phyloP scores from a whole-genome alignment of 495 filamentous ascomycete genomes.

The Amorphotheca resinae region DNA sequence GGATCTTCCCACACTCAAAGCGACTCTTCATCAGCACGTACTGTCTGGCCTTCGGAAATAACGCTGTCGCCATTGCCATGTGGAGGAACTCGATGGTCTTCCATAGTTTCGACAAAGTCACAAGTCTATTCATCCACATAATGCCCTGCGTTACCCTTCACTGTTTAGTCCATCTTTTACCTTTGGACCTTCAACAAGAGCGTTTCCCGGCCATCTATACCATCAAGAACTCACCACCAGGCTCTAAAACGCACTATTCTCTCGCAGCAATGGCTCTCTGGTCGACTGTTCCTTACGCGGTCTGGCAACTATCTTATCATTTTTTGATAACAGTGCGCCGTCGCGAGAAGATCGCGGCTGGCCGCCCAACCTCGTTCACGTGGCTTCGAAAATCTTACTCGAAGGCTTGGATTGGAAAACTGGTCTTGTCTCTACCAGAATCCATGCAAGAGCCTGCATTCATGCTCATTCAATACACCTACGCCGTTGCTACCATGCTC shows the following conservation, averaged over 20 bases:
- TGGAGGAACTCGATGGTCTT: slow-evolving; percentile 98
- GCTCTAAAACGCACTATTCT: slow-evolving; percentile 63
- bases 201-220: slow-evolving; percentile 81
- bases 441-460: slow-evolving; percentile 76
- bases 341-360: slow-evolving; percentile 87
- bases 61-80: slow-evolving; percentile 96
- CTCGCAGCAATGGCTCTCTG: slow-evolving; percentile 79
- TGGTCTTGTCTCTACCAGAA: slow-evolving; percentile 68
- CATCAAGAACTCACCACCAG: slow-evolving; percentile 61
- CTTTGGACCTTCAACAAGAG: slow-evolving; percentile 45
- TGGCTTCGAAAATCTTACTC: slow-evolving; percentile 89
- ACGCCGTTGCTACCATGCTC: slow-evolving; percentile 84
- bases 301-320: slow-evolving; percentile 91
- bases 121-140: slow-evolving; percentile 93
- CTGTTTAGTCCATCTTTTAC: slow-evolving; percentile 75
- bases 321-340: slow-evolving; percentile 86
- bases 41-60: slow-evolving; percentile 89
- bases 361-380: slow-evolving; percentile 90
- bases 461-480: slow-evolving; percentile 90
- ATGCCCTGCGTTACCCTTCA: slow-evolving; percentile 93
- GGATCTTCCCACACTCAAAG: slow-evolving; percentile 84
- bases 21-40: slow-evolving; percentile 87
- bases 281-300: slow-evolving; percentile 80
- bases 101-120: slow-evolving; percentile 92
- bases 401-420: slow-evolving; percentile 72